Percentiles rank a stretch among this genome's conserved stretches.
Conservation (phyloP, 768 basidiomycete genomes). For the Mycena latifolia region DNA sequence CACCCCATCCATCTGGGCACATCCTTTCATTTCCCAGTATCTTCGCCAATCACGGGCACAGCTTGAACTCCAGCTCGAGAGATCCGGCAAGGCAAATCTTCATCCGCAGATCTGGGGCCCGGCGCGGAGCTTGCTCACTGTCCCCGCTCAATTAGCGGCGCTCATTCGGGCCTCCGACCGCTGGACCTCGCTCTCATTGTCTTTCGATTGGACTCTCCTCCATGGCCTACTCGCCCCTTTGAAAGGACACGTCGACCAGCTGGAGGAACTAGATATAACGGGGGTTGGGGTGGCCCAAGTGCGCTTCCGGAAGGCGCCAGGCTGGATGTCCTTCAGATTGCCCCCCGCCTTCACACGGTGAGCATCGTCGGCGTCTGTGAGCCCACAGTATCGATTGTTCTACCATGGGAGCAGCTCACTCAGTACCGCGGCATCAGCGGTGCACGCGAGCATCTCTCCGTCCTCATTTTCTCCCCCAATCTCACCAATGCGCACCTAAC, state of each 20-base stretch:
- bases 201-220: slow-evolving; percentile 1
- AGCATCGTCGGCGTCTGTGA: slow-evolving; percentile 9
- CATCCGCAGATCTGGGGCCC: background rate
- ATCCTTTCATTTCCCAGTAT: background rate
- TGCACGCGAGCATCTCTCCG: slow-evolving; percentile 14
- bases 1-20: background rate
- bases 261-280: slow-evolving; percentile 13
- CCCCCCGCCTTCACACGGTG: slow-evolving; percentile 1
- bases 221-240: background rate
- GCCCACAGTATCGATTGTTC: slow-evolving; percentile 12
- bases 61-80: background rate
- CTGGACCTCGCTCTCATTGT: background rate
- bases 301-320: background rate
- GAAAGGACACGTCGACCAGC: background rate
- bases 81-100: background rate
- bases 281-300: background rate
- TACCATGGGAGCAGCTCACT: slow-evolving; percentile 22
- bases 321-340: background rate
- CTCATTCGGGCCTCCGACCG: background rate
- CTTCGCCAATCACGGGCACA: background rate
- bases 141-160: background rate
- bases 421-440: slow-evolving; percentile 2
- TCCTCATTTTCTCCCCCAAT: slow-evolving; percentile 9
- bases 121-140: background rate
- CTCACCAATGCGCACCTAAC: background rate